These are phyloP conservation scores for Pseudohalonectria lignicola DNA, from an alignment of 2,329 filamentous ascomycete species.

Conservation along the genomic window DNA sequence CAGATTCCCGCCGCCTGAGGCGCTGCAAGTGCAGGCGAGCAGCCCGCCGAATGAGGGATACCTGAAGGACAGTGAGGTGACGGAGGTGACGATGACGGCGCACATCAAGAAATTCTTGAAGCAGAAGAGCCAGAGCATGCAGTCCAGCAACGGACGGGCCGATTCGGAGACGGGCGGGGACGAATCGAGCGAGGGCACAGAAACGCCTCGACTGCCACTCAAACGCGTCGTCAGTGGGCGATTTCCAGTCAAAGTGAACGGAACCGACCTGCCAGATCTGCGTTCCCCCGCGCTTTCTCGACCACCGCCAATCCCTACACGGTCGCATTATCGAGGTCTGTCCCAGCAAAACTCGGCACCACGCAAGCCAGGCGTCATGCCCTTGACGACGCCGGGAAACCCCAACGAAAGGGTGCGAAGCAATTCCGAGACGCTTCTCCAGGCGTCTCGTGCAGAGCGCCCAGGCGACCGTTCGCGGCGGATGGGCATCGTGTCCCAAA, in stretches of 20 bases:
- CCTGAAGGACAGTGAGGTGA: constrained; percentile 52
- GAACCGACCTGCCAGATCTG: constrained; percentile 55
- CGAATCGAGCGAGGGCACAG: constrained; percentile 61
- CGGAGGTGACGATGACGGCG: constrained; percentile 46
- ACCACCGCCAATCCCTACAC: constrained; percentile 66
- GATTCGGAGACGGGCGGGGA: constrained; percentile 46
- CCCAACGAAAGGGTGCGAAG: constrained; percentile 56
- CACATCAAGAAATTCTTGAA: constrained; percentile 52
- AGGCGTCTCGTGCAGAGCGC: constrained; percentile 33
- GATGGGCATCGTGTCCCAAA: constrained; percentile 54
- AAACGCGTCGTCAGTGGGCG: constrained; percentile 53
- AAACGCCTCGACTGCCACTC: constrained; percentile 59
- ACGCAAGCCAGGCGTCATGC: constrained; percentile 64
- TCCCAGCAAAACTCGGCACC: constrained; percentile 56
- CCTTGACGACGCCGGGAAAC: constrained; percentile 55
- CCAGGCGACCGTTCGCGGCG: constrained; percentile 34
- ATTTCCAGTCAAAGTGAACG: constrained; percentile 63
- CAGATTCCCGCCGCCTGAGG: constrained; percentile 63
- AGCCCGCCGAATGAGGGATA: constrained; percentile 44
- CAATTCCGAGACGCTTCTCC: constrained; percentile 51
- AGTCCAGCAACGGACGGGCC: constrained; percentile 35
- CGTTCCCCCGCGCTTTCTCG: constrained; percentile 57
- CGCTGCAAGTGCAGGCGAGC: constrained; percentile 46
- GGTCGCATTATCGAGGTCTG: constrained; percentile 69
- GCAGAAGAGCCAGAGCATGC: constrained; percentile 25